Percentiles rank a stretch among this genome's conserved stretches.
These are phyloP conservation scores for Phytopythium montanum DNA, from an alignment of 352 stramenopile species.

Conservation along the genomic window DNA sequence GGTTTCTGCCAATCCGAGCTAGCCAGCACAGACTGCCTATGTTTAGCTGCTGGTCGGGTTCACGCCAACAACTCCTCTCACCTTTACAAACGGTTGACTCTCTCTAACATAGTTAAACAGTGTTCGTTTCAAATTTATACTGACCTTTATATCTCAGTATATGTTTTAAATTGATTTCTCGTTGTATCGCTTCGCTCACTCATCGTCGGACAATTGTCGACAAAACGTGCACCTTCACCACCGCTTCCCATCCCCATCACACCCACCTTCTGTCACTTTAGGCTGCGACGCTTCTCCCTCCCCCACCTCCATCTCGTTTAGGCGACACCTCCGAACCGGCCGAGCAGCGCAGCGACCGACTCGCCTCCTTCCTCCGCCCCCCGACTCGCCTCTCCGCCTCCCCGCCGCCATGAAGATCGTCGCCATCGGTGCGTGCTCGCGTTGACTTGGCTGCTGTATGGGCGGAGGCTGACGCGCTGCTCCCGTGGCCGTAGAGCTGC, in stretches of 20 bases:
- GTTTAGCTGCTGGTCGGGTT: background rate
- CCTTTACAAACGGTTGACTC: background rate
- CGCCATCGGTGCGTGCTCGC: conserved; percentile 54
- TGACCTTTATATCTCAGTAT: background rate
- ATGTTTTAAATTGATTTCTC: no score
- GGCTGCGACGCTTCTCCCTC: background rate
- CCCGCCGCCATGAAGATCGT: conserved; percentile 76
- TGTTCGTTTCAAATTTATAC: background rate
- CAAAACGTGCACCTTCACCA: background rate
- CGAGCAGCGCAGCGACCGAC: background rate
- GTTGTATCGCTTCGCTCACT: background rate
- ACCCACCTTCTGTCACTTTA: background rate
- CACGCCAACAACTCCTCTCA: background rate
- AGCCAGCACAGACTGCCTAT: background rate
- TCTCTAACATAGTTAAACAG: background rate
- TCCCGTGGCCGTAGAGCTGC: conserved; percentile 55
- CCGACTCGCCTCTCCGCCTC: background rate
- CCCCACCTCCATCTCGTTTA: background rate
- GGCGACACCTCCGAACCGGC: conserved; percentile 5
- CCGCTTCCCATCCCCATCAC: no score
- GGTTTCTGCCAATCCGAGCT: background rate
- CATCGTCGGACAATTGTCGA: background rate
- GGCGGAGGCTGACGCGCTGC: background rate
- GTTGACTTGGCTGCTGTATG: background rate
- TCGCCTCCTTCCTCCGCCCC: background rate